Percentiles rank a stretch among this genome's conserved stretches.
These are phyloP conservation scores for Rhexocercosporidium sp. DNA, from an alignment of 2,329 filamentous ascomycete species.

Conservation along the genomic window DNA sequence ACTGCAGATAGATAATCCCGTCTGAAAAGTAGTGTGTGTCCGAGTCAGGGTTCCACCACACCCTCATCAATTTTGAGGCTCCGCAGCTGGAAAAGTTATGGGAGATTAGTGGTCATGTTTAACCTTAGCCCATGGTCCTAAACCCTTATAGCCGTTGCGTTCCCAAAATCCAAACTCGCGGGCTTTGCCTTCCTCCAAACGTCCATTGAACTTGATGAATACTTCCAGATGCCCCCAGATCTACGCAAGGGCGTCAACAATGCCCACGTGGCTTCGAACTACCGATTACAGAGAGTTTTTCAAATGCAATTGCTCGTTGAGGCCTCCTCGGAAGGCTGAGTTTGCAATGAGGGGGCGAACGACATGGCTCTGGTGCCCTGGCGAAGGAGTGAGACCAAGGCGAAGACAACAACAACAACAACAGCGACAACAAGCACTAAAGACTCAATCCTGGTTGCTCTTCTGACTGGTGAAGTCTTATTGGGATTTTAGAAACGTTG, in stretches of 20 bases:
- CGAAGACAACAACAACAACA: not conserved
- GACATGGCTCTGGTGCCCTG: not conserved
- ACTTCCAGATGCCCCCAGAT: not conserved
- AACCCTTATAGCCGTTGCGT: not conserved
- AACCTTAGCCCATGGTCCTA: not conserved
- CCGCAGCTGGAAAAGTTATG: not conserved
- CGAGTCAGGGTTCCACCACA: not conserved
- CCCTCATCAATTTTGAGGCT: constrained; percentile 1
- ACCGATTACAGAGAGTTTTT: not conserved
- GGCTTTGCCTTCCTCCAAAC: too few relatives aligned
- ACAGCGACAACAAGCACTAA: not conserved
- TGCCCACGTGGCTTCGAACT: not conserved
- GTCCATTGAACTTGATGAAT: not conserved
- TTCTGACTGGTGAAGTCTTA: too few relatives aligned
- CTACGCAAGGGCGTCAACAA: not conserved
- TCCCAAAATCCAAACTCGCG: not conserved
- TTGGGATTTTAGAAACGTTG: too few relatives aligned
- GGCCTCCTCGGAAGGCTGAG: not conserved
- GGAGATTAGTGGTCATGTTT: not conserved
- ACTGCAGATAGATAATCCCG: constrained; percentile 10
- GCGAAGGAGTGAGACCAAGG: not conserved
- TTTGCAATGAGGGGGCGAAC: not conserved
- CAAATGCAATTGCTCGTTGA: not conserved
- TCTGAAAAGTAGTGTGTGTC: too few relatives aligned
- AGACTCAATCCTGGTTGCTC: too few relatives aligned